A percentile compares a stretch with the other conserved stretches of the same genome.
These are phyloP conservation scores for Sclerotinia trifoliorum DNA, from an alignment of 2,329 filamentous ascomycete species.

Conservation along the genomic window DNA sequence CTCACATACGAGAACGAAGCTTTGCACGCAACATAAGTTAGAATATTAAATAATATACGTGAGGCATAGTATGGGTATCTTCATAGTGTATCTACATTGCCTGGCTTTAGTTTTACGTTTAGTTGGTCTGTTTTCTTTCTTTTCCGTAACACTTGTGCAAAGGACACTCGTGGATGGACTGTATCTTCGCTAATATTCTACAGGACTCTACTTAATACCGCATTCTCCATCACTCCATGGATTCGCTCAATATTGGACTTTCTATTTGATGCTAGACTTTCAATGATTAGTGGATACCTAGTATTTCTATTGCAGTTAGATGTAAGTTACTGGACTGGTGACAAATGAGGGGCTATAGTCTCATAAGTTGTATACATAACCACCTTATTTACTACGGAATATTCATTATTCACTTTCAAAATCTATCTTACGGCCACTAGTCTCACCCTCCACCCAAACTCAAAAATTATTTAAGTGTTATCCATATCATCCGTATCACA, in stretches of 20 bases:
- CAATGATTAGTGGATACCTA: no score
- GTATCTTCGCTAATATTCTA: no score
- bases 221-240: not conserved
- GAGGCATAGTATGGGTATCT: not conserved
- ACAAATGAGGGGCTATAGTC: no score
- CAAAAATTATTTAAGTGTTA: not conserved
- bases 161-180: no score
- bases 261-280: no score
- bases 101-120: not conserved
- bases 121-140: not conserved
- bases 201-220: not conserved
- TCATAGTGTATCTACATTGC: not conserved
- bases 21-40: not conserved
- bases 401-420: no score
- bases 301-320: no score
- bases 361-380: not conserved
- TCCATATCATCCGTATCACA: no score
- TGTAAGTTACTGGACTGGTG: no score
- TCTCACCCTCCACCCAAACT: not conserved
- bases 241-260: not conserved
- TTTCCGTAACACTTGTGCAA: no score
- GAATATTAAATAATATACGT: not conserved
- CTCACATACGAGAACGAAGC: no score
- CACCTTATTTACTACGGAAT: not conserved
- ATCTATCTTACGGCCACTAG: not conserved